Evolutionary conservation across 2,329 filamentous ascomycete species (phyloP).

Genomic region (Claviceps sp.): DNA sequence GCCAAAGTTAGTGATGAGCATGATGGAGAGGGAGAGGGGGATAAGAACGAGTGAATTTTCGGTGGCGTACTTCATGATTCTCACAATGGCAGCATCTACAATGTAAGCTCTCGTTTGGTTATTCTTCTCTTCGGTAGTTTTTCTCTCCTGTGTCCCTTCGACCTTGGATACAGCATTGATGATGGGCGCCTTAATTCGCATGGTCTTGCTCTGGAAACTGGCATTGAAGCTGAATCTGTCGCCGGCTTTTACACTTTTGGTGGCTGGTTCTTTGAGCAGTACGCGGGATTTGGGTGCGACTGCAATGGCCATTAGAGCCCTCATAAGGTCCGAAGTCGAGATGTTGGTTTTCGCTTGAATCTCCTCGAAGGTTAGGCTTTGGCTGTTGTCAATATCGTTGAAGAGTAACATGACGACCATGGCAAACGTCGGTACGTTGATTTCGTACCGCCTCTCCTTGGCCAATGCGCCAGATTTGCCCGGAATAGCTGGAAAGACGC

Average conservation of each 20-base stretch:
- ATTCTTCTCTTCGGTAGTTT: conserved; percentile 63
- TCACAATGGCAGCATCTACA: conserved; percentile 63
- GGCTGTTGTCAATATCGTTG: conserved; percentile 53
- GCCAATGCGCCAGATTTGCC: conserved; percentile 51
- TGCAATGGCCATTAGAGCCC: conserved; percentile 69
- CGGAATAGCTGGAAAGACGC: conserved; percentile 57
- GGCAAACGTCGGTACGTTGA: conserved; percentile 84
- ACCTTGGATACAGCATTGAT: conserved; percentile 73
- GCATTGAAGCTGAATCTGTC: conserved; percentile 78
- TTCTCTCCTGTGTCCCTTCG: conserved; percentile 57
- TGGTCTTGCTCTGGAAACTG: conserved; percentile 65
- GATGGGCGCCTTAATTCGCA: conserved; percentile 82
- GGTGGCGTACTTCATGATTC: conserved; percentile 68
- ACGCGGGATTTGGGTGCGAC: conserved; percentile 75
- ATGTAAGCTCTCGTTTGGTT: conserved; percentile 57
- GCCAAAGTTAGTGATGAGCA: not conserved
- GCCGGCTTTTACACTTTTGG: conserved; percentile 60
- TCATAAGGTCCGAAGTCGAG: conserved; percentile 55
- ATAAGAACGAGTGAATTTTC: not conserved
- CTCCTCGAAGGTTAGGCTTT: conserved; percentile 52
- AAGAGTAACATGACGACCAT: conserved; percentile 87
- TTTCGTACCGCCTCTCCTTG: conserved; percentile 65
- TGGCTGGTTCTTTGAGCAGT: conserved; percentile 65
- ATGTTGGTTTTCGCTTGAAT: conserved; percentile 77
- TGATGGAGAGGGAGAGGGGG: not conserved